Base-by-base conservation (phyloP, 345 rosid species). In the Ceriops zippeliana region DNA sequence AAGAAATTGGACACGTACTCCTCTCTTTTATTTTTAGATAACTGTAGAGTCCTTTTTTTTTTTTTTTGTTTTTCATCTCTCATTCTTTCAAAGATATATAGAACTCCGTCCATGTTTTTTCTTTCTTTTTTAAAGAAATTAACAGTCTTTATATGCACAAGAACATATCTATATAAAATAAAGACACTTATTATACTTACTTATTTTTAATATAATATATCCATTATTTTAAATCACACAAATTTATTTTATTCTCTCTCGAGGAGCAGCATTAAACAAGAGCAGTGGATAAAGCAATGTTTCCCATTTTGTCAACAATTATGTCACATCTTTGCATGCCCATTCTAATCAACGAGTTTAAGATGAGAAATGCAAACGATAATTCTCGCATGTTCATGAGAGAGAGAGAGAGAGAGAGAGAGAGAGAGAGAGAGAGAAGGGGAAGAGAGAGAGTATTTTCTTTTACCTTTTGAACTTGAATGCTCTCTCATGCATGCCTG, bases 241-340 rank as follows among this genome's bases (percentile, higher is more conserved):
- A 34, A 34, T 34, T 7, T 34, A 34, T 34, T 59, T 22, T 22
- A 35, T 31, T 26, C 34, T 4, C 57, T 58, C n/a, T 47, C 49
- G 1, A 28, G 65, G 70, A 62, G 81, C 46, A 51, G 70, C 68
- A 54, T 68, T 60, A 54, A 75, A 22, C 63, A 61, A 24, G 51
- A 65, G 72, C 67, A 62, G 61, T 58, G 51, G 72, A 65, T 30
- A 62, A 62, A 37, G 73, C 19, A 72, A 75, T 49, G 27, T 72
- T 71, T 71, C 79, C 74, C 42, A 34, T 58, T 67, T 71, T 61
- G 51, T 65, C 70, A 69, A 62, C 70, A 26, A 69, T 34, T 34
- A 34, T 51, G 70, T 80, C 78, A 73, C 75, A 73, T 73, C 75
- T 27, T 65, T 49, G 66, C 72, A 64, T 54, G 68, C 51, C 72